Conservation (phyloP, 2,329 filamentous ascomycete species). For the Fusarium goolgardi region DNA sequence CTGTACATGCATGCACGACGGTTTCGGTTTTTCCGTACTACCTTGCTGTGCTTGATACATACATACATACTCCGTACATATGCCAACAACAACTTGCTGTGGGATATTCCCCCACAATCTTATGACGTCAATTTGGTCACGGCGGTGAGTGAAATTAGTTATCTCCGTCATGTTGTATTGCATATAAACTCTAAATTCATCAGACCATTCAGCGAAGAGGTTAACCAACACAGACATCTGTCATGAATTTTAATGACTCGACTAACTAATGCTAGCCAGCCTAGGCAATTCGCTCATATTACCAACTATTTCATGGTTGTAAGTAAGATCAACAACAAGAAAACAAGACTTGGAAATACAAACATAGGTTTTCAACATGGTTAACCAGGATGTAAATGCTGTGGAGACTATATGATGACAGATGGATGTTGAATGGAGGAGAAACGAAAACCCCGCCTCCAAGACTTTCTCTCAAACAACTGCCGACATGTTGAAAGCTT, state of each 20-base stretch:
- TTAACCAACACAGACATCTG: not conserved
- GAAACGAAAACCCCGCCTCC: constrained; percentile 18
- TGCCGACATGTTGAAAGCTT: constrained; percentile 20
- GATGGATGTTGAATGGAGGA: constrained; percentile 10
- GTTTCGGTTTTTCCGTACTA: constrained; percentile 9
- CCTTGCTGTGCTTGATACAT: not conserved
- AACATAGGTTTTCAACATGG: not conserved
- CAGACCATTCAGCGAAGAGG: not conserved
- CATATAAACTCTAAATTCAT: constrained; percentile 3
- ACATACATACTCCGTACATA: not conserved
- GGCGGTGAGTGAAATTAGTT: constrained; percentile 22
- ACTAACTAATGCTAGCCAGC: not conserved
- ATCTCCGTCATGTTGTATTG: constrained; percentile 20
- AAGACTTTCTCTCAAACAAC: constrained; percentile 23
- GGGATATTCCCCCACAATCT: not conserved
- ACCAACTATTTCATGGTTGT: not conserved
- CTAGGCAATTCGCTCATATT: not conserved
- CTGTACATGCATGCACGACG: constrained; percentile 9
- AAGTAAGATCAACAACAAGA: not conserved
- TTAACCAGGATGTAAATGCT: not conserved
- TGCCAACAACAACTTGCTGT: not conserved
- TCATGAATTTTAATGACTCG: not conserved
- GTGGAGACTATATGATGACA: constrained; percentile 21
- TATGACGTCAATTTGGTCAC: constrained; percentile 19
- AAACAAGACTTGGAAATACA: not conserved